Evolutionary conservation across 2,329 filamentous ascomycete species (phyloP).

Genomic region (Colletotrichum tropicicola): DNA sequence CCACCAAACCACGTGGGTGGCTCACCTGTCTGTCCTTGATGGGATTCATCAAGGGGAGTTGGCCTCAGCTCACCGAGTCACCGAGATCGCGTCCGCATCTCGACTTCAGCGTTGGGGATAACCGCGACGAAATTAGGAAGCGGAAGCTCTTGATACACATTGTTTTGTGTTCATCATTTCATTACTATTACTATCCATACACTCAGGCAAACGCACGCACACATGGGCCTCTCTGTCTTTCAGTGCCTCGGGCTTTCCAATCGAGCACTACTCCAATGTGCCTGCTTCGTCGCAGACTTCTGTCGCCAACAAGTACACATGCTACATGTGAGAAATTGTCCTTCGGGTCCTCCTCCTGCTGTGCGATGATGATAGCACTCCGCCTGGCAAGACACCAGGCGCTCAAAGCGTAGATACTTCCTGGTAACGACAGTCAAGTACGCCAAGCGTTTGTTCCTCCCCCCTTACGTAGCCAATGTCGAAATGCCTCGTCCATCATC

Average conservation of each 20-base stretch:
- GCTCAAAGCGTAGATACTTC: not conserved
- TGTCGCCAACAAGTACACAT: not conserved
- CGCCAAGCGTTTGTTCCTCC: constrained; percentile 6
- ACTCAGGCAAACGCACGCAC: constrained; percentile 14
- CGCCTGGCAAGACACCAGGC: not conserved
- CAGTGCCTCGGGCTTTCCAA: constrained; percentile 16
- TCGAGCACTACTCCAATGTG: constrained; percentile 9
- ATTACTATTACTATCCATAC: constrained; percentile 32
- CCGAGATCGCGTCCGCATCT: too few species aligned
- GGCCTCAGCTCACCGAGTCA: not conserved
- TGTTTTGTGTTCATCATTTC: constrained; percentile 22
- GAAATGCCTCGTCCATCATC: constrained; percentile 10
- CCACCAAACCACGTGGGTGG: constrained; percentile 1
- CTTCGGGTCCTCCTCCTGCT: not conserved
- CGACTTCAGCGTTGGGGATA: too few species aligned
- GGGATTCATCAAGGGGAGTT: not conserved
- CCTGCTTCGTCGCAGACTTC: not conserved
- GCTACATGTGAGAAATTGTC: constrained; percentile 10
- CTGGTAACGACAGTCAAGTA: constrained; percentile 19
- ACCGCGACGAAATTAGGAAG: too few species aligned
- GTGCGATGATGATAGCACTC: not conserved
- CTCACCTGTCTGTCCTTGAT: constrained; percentile 2
- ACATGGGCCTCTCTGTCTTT: not conserved
- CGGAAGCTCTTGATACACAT: not conserved
- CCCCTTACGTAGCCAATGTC: not conserved